Conservation (phyloP, 768 basidiomycete genomes). For the Tephrocybe sp. region DNA sequence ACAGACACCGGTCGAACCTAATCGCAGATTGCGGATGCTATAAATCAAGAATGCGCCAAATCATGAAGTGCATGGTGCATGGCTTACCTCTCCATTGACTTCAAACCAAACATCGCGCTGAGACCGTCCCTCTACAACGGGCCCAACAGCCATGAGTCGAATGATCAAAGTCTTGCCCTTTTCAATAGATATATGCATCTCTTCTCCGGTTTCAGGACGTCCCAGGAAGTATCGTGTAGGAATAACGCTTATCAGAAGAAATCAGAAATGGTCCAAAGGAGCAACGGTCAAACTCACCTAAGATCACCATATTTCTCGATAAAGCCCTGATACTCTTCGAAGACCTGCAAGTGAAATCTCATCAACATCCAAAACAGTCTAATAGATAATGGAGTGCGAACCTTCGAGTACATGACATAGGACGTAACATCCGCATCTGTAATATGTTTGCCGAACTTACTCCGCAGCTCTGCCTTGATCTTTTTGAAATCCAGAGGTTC, state of each 20-base stretch:
- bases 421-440: slow-evolving; percentile 91
- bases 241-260: slow-evolving; percentile 61
- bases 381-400: slow-evolving; percentile 25
- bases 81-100: slow-evolving; percentile 91
- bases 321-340: slow-evolving; percentile 96
- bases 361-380: slow-evolving; percentile 1
- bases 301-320: slow-evolving; percentile 94
- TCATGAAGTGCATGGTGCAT: slow-evolving; percentile 7
- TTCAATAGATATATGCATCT: slow-evolving; percentile 96
- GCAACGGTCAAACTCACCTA: slow-evolving; percentile 53
- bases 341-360: slow-evolving; percentile 55
- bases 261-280: slow-evolving; percentile 13
- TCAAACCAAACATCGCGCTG: slow-evolving; percentile 98
- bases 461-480: slow-evolving; percentile 89
- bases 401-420: slow-evolving; percentile 99
- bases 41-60: slow-evolving; percentile 2
- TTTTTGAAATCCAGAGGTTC: slow-evolving; percentile 91
- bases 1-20: slow-evolving; percentile 93
- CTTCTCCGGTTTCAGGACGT: slow-evolving; percentile 88
- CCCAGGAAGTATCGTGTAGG: slow-evolving; percentile 98
- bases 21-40: slow-evolving; percentile 20
- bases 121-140: slow-evolving; percentile 88
- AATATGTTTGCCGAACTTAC: slow-evolving; percentile 95
- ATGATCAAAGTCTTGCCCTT: slow-evolving; percentile 97
- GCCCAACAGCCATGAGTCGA: slow-evolving; percentile 92